These are phyloP conservation scores for Nothophaeocryptopus gaeumannii DNA, from an alignment of 2,329 filamentous ascomycete species.

Conservation along the genomic window DNA sequence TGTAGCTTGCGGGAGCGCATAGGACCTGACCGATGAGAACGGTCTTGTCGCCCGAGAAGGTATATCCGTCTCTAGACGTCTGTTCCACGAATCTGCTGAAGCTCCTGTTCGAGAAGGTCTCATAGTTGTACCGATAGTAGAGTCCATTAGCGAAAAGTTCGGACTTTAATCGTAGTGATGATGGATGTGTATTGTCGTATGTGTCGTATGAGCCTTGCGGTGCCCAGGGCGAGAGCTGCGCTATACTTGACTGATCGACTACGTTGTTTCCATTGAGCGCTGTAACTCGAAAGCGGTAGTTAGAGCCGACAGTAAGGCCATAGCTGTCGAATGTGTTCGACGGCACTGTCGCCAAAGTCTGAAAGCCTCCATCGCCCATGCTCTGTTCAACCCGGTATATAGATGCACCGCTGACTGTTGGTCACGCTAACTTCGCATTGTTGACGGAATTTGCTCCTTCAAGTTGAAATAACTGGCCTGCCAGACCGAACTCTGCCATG, in stretches of 20 bases:
- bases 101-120: conserved; percentile 14
- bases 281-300: conserved; percentile 14
- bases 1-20: conserved; percentile 10
- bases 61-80: conserved; percentile 23
- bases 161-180: conserved; percentile 10
- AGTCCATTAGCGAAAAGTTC: conserved; percentile 15
- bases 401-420: conserved; percentile 9
- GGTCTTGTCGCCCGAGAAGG: conserved; percentile 21
- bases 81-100: conserved; percentile 20
- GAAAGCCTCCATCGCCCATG: conserved; percentile 8
- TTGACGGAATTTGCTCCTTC: conserved; percentile 14
- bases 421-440: conserved; percentile 22
- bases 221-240: conserved; percentile 8
- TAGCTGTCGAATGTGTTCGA: conserved; percentile 18
- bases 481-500: conserved; percentile 17
- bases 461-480: conserved; percentile 21
- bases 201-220: conserved; percentile 14
- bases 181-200: conserved; percentile 20
- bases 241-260: conserved; percentile 13
- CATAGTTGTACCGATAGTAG: conserved; percentile 26
- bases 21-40: conserved; percentile 6
- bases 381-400: conserved; percentile 16
- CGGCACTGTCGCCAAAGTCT: conserved; percentile 12
- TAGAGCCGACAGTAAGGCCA: conserved; percentile 6
- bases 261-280: conserved; percentile 12